A percentile compares a stretch with the other conserved stretches of the same genome.
Evolutionary conservation across 2,329 filamentous ascomycete species (phyloP).

Genomic region (Xylaria sp.): DNA sequence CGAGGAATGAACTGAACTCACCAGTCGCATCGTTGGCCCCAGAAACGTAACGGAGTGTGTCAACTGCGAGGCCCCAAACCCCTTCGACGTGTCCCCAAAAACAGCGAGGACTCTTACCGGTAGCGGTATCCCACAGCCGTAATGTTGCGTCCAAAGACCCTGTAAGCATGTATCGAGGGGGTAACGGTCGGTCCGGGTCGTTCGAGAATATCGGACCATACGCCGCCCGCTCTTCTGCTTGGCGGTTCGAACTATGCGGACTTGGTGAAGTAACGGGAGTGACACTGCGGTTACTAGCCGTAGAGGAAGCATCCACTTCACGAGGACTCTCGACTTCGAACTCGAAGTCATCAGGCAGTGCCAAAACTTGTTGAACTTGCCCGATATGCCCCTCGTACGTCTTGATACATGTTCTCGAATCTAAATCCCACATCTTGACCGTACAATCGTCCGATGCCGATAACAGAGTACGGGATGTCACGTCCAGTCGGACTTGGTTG

Average conservation of each 20-base stretch:
- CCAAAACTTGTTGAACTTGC: slow-evolving; percentile 90
- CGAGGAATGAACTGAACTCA: slow-evolving; percentile 16
- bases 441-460: slow-evolving; percentile 95
- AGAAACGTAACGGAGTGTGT: slow-evolving; percentile 87
- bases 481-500: slow-evolving; percentile 92
- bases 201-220: slow-evolving; percentile 73
- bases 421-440: slow-evolving; percentile 91
- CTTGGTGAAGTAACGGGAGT: slow-evolving; percentile 51
- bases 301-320: slow-evolving; percentile 65
- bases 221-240: slow-evolving; percentile 61
- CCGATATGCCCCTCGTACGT: slow-evolving; percentile 90
- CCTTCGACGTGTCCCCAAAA: slow-evolving; percentile 98
- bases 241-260: slow-evolving; percentile 40
- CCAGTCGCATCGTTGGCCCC: slow-evolving; percentile 88
- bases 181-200: slow-evolving; percentile 72
- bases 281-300: slow-evolving; percentile 60
- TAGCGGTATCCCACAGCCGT: slow-evolving; percentile 88
- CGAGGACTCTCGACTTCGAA: slow-evolving; percentile 75
- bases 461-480: slow-evolving; percentile 83
- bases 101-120: slow-evolving; percentile 84
- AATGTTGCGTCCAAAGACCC: slow-evolving; percentile 92
- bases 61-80: slow-evolving; percentile 91
- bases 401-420: slow-evolving; percentile 80
- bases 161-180: slow-evolving; percentile 91
- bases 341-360: slow-evolving; percentile 88